Evolutionary conservation across 495 filamentous ascomycete species (phyloP).

Genomic region (Oidiodendron maius): DNA sequence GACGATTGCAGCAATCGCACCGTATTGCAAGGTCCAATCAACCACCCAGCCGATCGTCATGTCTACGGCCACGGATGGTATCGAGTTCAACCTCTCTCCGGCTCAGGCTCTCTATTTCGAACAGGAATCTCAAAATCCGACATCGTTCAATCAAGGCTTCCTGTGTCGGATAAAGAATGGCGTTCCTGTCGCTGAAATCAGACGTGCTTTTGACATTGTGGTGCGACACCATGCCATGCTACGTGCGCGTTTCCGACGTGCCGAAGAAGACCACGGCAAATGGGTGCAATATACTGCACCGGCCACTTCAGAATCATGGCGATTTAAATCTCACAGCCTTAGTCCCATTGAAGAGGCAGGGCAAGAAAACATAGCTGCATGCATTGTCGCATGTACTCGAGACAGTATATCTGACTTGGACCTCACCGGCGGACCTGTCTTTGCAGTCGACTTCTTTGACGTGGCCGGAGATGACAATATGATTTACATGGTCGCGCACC

Average conservation of each 20-base stretch:
- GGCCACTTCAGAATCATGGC: conserved; percentile 13
- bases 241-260: conserved; percentile 56
- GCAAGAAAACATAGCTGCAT: too few species aligned
- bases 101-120: conserved; percentile 70
- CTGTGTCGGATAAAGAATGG: conserved; percentile 51
- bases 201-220: conserved; percentile 49
- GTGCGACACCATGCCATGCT: conserved; percentile 68
- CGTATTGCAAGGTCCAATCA: background rate
- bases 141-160: conserved; percentile 72
- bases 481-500: conserved; percentile 62
- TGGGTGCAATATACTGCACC: conserved; percentile 34
- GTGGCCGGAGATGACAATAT: conserved; percentile 37
- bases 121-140: conserved; percentile 43
- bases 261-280: conserved; percentile 22
- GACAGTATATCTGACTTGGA: conserved; percentile 25
- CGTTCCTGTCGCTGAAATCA: conserved; percentile 41
- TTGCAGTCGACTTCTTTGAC: conserved; percentile 45
- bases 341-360: background rate
- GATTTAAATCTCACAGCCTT: conserved; percentile 14
- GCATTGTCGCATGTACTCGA: too few species aligned
- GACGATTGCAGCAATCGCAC: conserved; percentile 3
- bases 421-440: conserved; percentile 35
- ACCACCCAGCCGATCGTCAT: background rate
- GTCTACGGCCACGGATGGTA: conserved; percentile 26
- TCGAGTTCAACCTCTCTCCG: conserved; percentile 61